Evolutionary conservation across 805 yeast species (phyloP).

Genomic region (Metschnikowia borealis): DNA sequence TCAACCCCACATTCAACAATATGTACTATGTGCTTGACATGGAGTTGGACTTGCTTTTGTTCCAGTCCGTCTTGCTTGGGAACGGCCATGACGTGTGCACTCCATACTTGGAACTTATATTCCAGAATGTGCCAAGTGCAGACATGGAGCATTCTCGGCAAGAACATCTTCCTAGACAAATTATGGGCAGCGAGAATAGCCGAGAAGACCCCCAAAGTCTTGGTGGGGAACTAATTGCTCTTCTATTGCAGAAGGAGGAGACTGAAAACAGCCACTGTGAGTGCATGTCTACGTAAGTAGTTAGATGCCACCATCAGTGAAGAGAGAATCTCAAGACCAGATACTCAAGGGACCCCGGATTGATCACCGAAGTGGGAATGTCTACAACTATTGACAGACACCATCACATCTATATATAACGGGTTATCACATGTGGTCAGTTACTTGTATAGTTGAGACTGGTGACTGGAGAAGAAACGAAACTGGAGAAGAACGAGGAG

Average conservation of each 20-base stretch:
- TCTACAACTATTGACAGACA: too few relatives aligned
- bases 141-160: conserved; percentile 36
- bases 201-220: conserved; percentile 20
- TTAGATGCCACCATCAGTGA: conserved; percentile 21
- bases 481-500: too few relatives aligned
- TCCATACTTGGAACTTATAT: conserved; percentile 84
- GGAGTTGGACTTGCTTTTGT: conserved; percentile 67
- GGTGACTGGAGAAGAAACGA: too few relatives aligned
- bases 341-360: not conserved
- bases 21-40: conserved; percentile 50
- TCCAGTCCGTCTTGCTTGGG: conserved; percentile 86
- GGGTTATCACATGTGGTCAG: too few relatives aligned
- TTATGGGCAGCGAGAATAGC: conserved; percentile 17
- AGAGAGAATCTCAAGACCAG: conserved; percentile 12
- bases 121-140: conserved; percentile 67
- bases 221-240: conserved; percentile 17
- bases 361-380: conserved; percentile 10
- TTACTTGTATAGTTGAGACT: too few relatives aligned
- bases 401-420: too few relatives aligned
- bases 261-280: too few relatives aligned
- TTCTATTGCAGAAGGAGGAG: too few relatives aligned
- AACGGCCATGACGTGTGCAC: conserved; percentile 83
- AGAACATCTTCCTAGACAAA: conserved; percentile 31
- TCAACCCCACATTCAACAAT: conserved; percentile 58
- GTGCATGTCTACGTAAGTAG: conserved; percentile 20